phyloP scores from a whole-genome alignment of 208 protist species.

The Leishmania major region DNA sequence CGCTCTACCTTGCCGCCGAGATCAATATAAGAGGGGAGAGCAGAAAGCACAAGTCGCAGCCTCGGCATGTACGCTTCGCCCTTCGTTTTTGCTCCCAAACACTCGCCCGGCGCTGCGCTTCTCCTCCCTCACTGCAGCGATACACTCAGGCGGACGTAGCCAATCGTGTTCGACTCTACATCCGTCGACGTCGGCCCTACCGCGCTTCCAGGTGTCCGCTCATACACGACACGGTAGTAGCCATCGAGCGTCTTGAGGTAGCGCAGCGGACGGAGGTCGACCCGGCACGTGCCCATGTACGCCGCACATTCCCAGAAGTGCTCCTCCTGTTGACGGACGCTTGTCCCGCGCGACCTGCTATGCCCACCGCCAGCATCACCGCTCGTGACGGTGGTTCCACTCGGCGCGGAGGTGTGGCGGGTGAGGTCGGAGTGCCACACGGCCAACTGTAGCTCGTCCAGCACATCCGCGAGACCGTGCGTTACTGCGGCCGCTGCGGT shows the following conservation, averaged over 20 bases:
- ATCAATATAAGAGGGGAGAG: background rate
- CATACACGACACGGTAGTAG: constrained; percentile 68
- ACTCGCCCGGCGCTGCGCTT: background rate
- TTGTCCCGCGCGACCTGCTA: background rate
- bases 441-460: constrained; percentile 31
- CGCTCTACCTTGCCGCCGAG: background rate
- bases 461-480: constrained; percentile 16
- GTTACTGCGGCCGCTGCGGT: background rate
- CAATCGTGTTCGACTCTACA: constrained; percentile 44
- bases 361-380: background rate
- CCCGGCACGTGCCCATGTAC: constrained; percentile 64
- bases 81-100: background rate
- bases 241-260: constrained; percentile 70
- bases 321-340: constrained; percentile 34
- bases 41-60: background rate
- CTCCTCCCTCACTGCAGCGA: constrained; percentile 24
- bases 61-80: background rate
- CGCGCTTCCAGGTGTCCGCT: constrained; percentile 8
- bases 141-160: constrained; percentile 70
- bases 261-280: constrained; percentile 80
- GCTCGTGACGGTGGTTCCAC: background rate
- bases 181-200: constrained; percentile 9
- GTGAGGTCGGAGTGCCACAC: constrained; percentile 28
- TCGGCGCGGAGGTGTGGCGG: background rate
- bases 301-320: constrained; percentile 69